Conservation (phyloP, 805 yeast genomes). For the Ascoidea tarda region DNA sequence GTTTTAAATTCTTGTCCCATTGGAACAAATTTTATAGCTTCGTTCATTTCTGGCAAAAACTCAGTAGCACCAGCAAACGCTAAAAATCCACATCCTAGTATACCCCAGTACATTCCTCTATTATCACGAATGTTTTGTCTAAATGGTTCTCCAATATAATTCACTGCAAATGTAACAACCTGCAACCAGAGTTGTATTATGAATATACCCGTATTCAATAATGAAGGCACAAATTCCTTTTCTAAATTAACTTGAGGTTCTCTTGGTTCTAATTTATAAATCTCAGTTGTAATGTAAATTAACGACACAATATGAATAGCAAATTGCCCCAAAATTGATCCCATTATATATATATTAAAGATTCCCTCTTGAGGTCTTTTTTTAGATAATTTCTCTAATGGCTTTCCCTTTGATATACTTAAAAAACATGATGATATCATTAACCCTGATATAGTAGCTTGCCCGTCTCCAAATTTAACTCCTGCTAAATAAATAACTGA, state of each 20-base stretch:
- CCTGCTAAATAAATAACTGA: conserved; percentile 93
- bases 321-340: conserved; percentile 92
- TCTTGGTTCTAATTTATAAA: conserved; percentile 83
- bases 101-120: conserved; percentile 94
- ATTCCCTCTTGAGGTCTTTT: conserved; percentile 97
- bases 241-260: conserved; percentile 84
- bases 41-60: conserved; percentile 86
- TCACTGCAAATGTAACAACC: conserved; percentile 94
- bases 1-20: conserved; percentile 64
- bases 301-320: conserved; percentile 80
- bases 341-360: conserved; percentile 92
- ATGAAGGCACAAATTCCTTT: conserved; percentile 75
- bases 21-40: conserved; percentile 82
- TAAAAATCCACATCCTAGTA: conserved; percentile 78
- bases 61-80: conserved; percentile 91
- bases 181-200: conserved; percentile 90
- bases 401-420: conserved; percentile 88
- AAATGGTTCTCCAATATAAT: conserved; percentile 95
- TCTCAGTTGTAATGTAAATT: conserved; percentile 71
- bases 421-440: conserved; percentile 87
- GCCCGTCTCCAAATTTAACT: conserved; percentile 95
- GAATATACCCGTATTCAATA: conserved; percentile 92
- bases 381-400: conserved; percentile 76
- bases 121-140: conserved; percentile 82
- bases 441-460: conserved; percentile 93